Conservation (phyloP, 371 early-diverging fungal species). For the Syncephalastrum racemosum region DNA sequence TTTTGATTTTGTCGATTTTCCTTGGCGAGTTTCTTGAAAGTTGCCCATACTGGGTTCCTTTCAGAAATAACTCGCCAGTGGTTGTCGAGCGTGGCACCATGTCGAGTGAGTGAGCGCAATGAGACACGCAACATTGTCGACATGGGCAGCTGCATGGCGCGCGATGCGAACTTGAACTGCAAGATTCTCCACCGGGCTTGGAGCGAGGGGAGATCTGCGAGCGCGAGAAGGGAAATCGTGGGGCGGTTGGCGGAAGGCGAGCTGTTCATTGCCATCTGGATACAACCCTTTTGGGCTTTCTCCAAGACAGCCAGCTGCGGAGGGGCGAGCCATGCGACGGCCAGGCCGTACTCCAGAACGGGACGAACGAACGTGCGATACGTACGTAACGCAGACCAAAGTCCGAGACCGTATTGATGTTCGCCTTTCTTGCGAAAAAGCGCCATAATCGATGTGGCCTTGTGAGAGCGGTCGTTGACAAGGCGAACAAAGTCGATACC, state of each 20-base stretch:
- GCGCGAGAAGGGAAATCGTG: not conserved
- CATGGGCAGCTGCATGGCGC: too few species aligned
- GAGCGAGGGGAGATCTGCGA: too few species aligned
- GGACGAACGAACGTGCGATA: slow-evolving; percentile 9
- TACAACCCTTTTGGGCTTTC: not conserved
- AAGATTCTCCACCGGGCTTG: too few species aligned
- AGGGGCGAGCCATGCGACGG: slow-evolving; percentile 5
- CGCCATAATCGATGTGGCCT: slow-evolving; percentile 1
- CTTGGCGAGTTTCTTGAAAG: too few species aligned
- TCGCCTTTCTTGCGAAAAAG: slow-evolving; percentile 4
- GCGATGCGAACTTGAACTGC: too few species aligned
- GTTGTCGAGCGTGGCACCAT: too few species aligned
- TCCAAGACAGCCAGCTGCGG: not conserved
- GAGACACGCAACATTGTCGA: too few species aligned
- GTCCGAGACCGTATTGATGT: slow-evolving; percentile 10
- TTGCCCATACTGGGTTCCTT: too few species aligned
- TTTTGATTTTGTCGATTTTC: too few species aligned
- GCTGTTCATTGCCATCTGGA: not conserved
- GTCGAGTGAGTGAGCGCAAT: too few species aligned
- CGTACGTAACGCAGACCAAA: not conserved
- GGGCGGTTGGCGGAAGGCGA: not conserved
- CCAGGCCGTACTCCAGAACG: slow-evolving; percentile 14
- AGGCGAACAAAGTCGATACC: slow-evolving; percentile 5
- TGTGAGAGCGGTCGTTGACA: not conserved
- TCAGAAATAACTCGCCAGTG: too few species aligned